Percentiles rank a stretch among this genome's conserved stretches.
Evolutionary conservation across 2,329 filamentous ascomycete genomes (phyloP).

Genomic region (Capronia epimyces): DNA sequence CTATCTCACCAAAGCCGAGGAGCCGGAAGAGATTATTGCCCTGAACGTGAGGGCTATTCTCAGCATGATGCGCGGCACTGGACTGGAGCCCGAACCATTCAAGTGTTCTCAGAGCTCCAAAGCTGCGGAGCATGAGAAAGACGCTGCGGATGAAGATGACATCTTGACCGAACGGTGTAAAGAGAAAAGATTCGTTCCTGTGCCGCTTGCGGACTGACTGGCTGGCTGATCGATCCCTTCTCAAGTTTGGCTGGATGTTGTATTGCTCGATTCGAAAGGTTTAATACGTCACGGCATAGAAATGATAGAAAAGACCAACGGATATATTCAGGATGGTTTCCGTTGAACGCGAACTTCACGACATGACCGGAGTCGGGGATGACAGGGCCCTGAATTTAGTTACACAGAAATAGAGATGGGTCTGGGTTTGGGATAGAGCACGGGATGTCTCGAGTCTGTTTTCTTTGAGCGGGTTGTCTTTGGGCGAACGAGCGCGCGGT

Average conservation of each 20-base stretch:
- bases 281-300: not conserved
- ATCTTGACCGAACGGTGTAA: slow-evolving; percentile 12
- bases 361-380: too few relatives aligned
- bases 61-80: slow-evolving; percentile 24
- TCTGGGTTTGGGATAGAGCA: too few relatives aligned
- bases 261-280: not conserved
- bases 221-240: not conserved
- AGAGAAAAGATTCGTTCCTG: slow-evolving; percentile 16
- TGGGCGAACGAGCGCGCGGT: too few relatives aligned
- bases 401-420: not conserved
- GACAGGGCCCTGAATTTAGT: not conserved
- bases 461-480: too few relatives aligned
- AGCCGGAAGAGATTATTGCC: slow-evolving; percentile 32
- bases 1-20: slow-evolving; percentile 45
- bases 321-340: too few relatives aligned
- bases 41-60: slow-evolving; percentile 34
- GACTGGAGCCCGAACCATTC: slow-evolving; percentile 15
- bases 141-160: slow-evolving; percentile 1
- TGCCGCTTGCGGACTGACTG: slow-evolving; percentile 1
- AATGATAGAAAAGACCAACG: too few relatives aligned
- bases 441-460: too few relatives aligned
- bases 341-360: too few relatives aligned
- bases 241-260: not conserved
- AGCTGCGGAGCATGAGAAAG: slow-evolving; percentile 1
- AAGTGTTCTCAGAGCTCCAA: not conserved